phyloP scores from a whole-genome alignment of 164 flowering plant genomes.

The Berberis vulgaris region DNA sequence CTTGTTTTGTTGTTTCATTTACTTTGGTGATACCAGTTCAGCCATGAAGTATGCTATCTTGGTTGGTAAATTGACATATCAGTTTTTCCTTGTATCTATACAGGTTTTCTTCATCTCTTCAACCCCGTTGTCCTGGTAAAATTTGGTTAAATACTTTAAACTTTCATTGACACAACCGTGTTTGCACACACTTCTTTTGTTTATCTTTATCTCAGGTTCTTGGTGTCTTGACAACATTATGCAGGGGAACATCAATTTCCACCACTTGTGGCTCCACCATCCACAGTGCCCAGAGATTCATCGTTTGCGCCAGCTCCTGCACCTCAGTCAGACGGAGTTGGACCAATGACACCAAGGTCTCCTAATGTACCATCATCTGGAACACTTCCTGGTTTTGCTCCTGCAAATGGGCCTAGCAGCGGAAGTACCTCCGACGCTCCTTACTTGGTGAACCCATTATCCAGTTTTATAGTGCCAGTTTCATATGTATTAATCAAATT shows the following conservation, averaged over 20 bases:
- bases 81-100: conserved; percentile 11
- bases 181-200: not conserved
- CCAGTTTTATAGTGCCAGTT: conserved; percentile 17
- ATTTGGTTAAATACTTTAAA: not conserved
- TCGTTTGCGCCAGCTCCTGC: conserved; percentile 64
- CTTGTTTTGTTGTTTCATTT: not conserved
- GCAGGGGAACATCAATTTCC: conserved; percentile 76
- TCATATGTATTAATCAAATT: conserved; percentile 22
- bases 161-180: not conserved
- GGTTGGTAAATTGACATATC: not conserved
- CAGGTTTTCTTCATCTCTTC: conserved; percentile 81
- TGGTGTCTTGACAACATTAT: conserved; percentile 4
- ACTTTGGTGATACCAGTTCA: not conserved
- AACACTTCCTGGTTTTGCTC: conserved; percentile 33
- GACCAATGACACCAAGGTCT: conserved; percentile 29
- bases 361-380: conserved; percentile 33
- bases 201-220: not conserved
- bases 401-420: conserved; percentile 49
- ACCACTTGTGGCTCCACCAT: conserved; percentile 61
- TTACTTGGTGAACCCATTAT: conserved; percentile 24
- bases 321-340: conserved; percentile 40
- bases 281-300: conserved; percentile 26
- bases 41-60: not conserved
- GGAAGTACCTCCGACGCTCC: conserved; percentile 45
- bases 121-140: conserved; percentile 95